Percentiles rank a stretch among this genome's conserved stretches.
Evolutionary conservation across 768 basidiomycete genomes (phyloP).

Genomic region (Amanita jacksonii): DNA sequence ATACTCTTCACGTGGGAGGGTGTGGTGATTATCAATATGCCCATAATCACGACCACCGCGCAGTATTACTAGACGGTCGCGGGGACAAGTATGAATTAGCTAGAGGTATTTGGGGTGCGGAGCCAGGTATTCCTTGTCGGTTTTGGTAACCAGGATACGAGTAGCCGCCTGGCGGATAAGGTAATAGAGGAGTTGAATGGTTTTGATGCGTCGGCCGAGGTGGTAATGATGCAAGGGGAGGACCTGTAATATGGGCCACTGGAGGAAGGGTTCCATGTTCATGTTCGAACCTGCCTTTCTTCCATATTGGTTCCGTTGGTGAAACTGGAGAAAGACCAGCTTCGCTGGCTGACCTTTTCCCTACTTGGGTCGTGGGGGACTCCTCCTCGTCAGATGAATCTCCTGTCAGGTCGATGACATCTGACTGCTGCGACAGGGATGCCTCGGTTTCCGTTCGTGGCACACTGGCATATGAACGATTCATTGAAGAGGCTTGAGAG

Average conservation of each 20-base stretch:
- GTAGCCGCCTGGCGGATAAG: conserved; percentile 15
- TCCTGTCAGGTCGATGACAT: conserved; percentile 79
- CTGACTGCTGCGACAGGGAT: conserved; percentile 23
- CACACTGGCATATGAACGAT: conserved; percentile 23
- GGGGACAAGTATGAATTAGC: conserved; percentile 19
- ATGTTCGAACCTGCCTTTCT: conserved; percentile 41
- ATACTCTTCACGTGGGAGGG: no score
- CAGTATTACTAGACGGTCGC: conserved; percentile 9
- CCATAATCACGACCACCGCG: conserved; percentile 12
- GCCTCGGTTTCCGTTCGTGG: conserved; percentile 18
- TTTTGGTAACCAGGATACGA: conserved; percentile 12
- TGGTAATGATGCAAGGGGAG: conserved; percentile 9
- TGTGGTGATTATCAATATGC: conserved; percentile 3
- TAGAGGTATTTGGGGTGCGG: conserved; percentile 5
- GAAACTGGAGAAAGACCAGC: conserved; percentile 33
- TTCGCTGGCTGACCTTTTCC: conserved; percentile 54
- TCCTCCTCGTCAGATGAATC: conserved; percentile 69
- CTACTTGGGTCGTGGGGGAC: conserved; percentile 25
- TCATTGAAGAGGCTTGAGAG: conserved; percentile 41
- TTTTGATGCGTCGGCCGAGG: conserved; percentile 1
- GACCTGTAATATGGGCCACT: conserved; percentile 1
- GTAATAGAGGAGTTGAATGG: conserved; percentile 12
- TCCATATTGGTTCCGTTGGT: conserved; percentile 65
- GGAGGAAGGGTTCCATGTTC: conserved; percentile 9
- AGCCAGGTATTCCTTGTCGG: conserved; percentile 11